Evolutionary conservation across 495 filamentous ascomycete genomes (phyloP), one percentile per base, ranked within the genome.

Genomic region (Podospora pseudopauciseta): DNA sequence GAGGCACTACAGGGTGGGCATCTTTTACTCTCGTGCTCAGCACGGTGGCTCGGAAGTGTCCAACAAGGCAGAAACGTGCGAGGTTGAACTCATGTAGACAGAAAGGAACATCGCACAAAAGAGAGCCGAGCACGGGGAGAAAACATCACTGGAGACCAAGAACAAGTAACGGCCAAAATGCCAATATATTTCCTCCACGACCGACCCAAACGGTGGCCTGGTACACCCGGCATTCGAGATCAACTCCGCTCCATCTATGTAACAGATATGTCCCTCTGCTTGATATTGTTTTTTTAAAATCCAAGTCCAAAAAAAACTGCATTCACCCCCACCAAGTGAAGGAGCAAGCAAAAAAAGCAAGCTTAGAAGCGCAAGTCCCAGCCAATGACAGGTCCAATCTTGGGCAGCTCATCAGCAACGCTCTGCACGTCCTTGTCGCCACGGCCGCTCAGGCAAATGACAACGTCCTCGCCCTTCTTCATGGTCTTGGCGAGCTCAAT

Each of bases 381-480:
- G 66, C 92, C 92, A 78, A 99, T 98, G 82, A 89, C 80, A 9
- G 96, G 96, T 0, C 95, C 95, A 68, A 99, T 74, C 67, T 82
- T 90, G 26, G 95, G 95, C 71, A 99, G 80, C 79, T 96, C 92
- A 68, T 99, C 95, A 2, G 95, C 95, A 54, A 99, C 94, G 75
- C 91, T 96, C 87, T 98, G 93, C 54, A 99, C 95, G 78, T 99
- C 95, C 86, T 99, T 99, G 75, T 99, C 95, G 53, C 95, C 95
- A 71, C 95, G 85, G 18, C 95, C 95, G 73, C 89, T 92, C 30
- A 99, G 76, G 80, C 94, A 97, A 53, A 99, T 91, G n/a, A 99
- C 94, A 20, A 99, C 82, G 77, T 97, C 91, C 80, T 97, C 80
- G 30, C 87, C 94, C 84, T 91, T 90, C 55, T 85, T 82, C 93